Percentiles rank a stretch among this genome's conserved stretches.
Evolutionary conservation across 129 eudicot species (phyloP).

Genomic region (Artemisia argyi): DNA sequence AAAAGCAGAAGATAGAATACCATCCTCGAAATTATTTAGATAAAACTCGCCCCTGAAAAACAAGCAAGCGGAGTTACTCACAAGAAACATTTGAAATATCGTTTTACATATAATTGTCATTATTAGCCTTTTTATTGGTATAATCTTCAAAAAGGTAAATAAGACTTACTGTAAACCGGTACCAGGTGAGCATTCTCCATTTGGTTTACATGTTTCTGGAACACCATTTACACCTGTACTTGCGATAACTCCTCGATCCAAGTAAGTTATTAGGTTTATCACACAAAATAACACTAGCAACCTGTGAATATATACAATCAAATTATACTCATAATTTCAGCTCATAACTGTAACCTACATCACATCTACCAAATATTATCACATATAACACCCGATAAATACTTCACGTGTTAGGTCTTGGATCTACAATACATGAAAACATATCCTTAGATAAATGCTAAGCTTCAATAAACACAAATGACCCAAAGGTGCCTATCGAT

Average conservation of each 20-base stretch:
- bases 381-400: no score
- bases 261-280: constrained; percentile 64
- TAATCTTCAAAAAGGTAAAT: not conserved
- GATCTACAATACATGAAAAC: not conserved
- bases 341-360: not conserved
- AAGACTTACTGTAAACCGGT: constrained; percentile 85
- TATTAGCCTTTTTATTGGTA: no score
- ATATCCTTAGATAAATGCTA: no score
- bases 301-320: constrained; percentile 27
- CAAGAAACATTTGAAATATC: not conserved
- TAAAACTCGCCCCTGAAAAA: constrained; percentile 67
- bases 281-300: constrained; percentile 63
- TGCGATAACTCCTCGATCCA: constrained; percentile 83
- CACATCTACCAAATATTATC: not conserved
- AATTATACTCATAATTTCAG: not conserved
- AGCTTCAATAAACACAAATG: no score
- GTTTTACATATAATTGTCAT: no score
- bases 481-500: not conserved
- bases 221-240: constrained; percentile 93
- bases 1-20: constrained; percentile 88
- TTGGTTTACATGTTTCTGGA: constrained; percentile 44
- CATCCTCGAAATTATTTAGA: constrained; percentile 77
- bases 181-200: constrained; percentile 68
- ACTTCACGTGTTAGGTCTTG: not conserved
- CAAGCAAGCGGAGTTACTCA: not conserved